phyloP scores from a whole-genome alignment of 2,329 filamentous ascomycete genomes.

The Claviceps humidiphila region DNA sequence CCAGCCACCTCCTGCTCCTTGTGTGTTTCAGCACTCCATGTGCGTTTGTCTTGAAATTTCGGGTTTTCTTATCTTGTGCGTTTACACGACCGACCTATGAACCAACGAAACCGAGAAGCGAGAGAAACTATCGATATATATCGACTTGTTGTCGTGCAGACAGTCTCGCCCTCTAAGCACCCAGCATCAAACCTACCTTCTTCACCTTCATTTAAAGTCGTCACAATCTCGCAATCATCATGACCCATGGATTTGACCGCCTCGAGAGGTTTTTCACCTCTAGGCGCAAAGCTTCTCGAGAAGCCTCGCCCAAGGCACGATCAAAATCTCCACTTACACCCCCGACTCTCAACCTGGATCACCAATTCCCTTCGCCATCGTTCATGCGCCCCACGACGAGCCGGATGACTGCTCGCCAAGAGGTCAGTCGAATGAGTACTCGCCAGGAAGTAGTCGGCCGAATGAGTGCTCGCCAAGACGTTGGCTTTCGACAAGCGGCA shows the following conservation, averaged over 20 bases:
- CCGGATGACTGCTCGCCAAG: constrained; percentile 45
- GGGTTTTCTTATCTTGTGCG: no score
- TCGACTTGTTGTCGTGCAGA: background rate
- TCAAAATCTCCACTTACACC: constrained; percentile 11
- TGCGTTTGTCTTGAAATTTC: background rate
- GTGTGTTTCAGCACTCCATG: background rate
- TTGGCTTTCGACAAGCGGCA: constrained; percentile 17
- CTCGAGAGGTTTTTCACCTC: constrained; percentile 39
- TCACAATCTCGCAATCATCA: constrained; percentile 23
- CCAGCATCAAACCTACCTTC: background rate
- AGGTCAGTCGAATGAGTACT: constrained; percentile 12
- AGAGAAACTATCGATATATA: background rate
- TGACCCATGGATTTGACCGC: constrained; percentile 36
- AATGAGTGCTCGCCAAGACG: constrained; percentile 44
- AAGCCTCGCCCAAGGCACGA: constrained; percentile 12
- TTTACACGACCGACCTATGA: no score
- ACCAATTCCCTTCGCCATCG: constrained; percentile 36
- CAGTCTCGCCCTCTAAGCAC: background rate
- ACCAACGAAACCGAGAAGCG: no score
- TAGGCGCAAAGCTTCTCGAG: constrained; percentile 23
- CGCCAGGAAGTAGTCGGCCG: constrained; percentile 34
- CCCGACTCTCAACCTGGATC: constrained; percentile 10
- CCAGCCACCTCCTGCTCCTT: background rate
- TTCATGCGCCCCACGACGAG: constrained; percentile 42
- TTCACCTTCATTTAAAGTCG: background rate